phyloP scores from a whole-genome alignment of 768 basidiomycete genomes.

The Paxillus rubicundulus region DNA sequence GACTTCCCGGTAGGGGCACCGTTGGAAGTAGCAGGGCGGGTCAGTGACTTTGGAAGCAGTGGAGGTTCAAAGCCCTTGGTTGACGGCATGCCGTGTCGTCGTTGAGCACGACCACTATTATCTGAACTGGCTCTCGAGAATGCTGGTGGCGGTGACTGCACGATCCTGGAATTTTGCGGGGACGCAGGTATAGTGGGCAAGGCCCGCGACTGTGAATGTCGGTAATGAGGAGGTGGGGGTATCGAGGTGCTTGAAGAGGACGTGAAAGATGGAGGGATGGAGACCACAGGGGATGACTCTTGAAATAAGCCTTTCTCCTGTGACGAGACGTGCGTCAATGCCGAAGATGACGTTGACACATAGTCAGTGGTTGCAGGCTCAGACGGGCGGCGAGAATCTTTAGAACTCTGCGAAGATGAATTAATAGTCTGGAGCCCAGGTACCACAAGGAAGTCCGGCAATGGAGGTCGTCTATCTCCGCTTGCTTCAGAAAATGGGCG shows the following conservation, averaged over 20 bases:
- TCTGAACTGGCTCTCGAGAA: slow-evolving; percentile 19
- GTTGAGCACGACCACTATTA: slow-evolving; percentile 7
- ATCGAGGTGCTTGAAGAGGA: slow-evolving; percentile 6
- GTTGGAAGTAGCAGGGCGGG: slow-evolving; percentile 43
- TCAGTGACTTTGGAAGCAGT: slow-evolving; percentile 9
- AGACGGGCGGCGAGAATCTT: slow-evolving; percentile 18
- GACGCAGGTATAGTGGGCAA: slow-evolving; percentile 32
- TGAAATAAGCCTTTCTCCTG: slow-evolving; percentile 18
- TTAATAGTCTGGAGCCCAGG: slow-evolving; percentile 22
- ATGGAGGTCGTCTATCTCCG: slow-evolving; percentile 10
- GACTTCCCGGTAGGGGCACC: slow-evolving; percentile 19
- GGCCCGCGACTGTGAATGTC: slow-evolving; percentile 14
- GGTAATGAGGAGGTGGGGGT: slow-evolving; percentile 9
- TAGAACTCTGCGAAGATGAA: slow-evolving; percentile 25
- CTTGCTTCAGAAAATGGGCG: slow-evolving; percentile 24
- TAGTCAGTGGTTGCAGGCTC: slow-evolving; percentile 17
- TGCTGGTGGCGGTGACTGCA: slow-evolving; percentile 17
- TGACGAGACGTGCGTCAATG: neutral
- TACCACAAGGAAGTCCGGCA: slow-evolving; percentile 12
- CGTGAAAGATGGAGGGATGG: slow-evolving; percentile 7
- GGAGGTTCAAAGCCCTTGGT: neutral
- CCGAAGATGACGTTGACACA: slow-evolving; percentile 2
- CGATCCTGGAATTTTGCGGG: slow-evolving; percentile 17
- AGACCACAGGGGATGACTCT: slow-evolving; percentile 23
- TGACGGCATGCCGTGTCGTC: slow-evolving; percentile 9